phyloP scores from a whole-genome alignment of 345 rosid species.

The Acer negundo region DNA sequence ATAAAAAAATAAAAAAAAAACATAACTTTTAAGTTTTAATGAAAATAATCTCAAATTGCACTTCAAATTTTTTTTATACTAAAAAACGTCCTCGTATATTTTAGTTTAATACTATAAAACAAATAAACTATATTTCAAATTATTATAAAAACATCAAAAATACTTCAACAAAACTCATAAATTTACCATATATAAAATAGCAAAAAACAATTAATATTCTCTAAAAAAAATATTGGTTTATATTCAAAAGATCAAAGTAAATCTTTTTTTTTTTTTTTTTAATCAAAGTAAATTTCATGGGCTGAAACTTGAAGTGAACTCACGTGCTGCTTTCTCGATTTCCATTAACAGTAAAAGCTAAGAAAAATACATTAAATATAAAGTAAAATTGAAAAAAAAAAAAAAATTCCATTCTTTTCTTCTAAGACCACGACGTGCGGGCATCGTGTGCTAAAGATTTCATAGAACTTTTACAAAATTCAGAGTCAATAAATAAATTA shows the following conservation, averaged over 20 bases:
- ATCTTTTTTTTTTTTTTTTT: too few species aligned
- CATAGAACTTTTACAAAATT: neutral
- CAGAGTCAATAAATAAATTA: neutral
- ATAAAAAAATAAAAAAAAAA: too few species aligned
- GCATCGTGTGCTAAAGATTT: slow-evolving; percentile 17
- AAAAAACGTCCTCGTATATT: neutral
- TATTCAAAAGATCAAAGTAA: too few species aligned
- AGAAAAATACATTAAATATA: neutral
- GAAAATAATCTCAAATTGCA: too few species aligned
- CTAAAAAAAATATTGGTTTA: too few species aligned
- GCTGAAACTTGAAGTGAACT: slow-evolving; percentile 3
- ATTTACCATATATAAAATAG: neutral
- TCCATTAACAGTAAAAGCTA: neutral
- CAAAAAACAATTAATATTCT: too few species aligned
- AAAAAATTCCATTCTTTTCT: slow-evolving; percentile 3
- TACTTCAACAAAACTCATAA: neutral
- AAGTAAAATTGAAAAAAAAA: neutral
- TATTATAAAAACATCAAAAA: neutral
- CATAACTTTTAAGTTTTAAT: too few species aligned
- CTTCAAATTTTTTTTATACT: neutral
- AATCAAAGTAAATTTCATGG: too few species aligned
- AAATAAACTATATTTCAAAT: neutral
- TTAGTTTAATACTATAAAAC: neutral
- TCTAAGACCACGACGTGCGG: slow-evolving; percentile 19
- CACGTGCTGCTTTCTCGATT: slow-evolving; percentile 30